phyloP scores from a whole-genome alignment of 306 rosid genomes.

The Trifolium repens region DNA sequence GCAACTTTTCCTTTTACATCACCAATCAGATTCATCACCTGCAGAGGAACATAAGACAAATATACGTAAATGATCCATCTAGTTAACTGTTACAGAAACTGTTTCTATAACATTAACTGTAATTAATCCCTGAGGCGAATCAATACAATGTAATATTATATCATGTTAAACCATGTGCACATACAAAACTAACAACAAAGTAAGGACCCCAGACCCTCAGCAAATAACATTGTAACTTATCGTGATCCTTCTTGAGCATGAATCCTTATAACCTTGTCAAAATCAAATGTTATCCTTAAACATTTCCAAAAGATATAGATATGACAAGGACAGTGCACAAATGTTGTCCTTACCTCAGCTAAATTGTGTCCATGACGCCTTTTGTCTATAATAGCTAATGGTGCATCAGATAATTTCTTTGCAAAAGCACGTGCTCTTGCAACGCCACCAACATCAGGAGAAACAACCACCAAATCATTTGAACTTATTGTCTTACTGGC shows the following conservation, averaged over 20 bases:
- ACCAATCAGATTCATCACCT: constrained; percentile 98
- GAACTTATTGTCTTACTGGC: constrained; percentile 87
- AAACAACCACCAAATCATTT: constrained; percentile 91
- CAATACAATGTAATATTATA: background rate
- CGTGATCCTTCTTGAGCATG: background rate
- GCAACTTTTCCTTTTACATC: constrained; percentile 99
- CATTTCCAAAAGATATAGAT: too few relatives aligned
- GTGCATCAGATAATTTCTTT: constrained; percentile 93
- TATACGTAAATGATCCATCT: constrained; percentile 17
- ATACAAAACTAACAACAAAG: background rate
- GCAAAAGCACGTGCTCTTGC: constrained; percentile 99
- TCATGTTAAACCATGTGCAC: background rate
- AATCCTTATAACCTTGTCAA: constrained; percentile 9
- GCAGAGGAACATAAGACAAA: constrained; percentile 37
- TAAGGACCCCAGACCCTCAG: background rate
- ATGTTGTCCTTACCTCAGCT: constrained; percentile 74
- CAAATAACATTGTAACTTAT: background rate
- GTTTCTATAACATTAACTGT: background rate
- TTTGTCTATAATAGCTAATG: constrained; percentile 95
- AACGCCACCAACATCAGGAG: constrained; percentile 99
- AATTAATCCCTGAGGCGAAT: background rate
- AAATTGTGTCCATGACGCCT: constrained; percentile 93
- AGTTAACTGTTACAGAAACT: background rate
- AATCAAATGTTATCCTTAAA: background rate
- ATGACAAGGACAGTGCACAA: background rate